These are phyloP conservation scores for Cladosporium halotolerans DNA, from an alignment of 2,329 filamentous ascomycete species.

Conservation along the genomic window DNA sequence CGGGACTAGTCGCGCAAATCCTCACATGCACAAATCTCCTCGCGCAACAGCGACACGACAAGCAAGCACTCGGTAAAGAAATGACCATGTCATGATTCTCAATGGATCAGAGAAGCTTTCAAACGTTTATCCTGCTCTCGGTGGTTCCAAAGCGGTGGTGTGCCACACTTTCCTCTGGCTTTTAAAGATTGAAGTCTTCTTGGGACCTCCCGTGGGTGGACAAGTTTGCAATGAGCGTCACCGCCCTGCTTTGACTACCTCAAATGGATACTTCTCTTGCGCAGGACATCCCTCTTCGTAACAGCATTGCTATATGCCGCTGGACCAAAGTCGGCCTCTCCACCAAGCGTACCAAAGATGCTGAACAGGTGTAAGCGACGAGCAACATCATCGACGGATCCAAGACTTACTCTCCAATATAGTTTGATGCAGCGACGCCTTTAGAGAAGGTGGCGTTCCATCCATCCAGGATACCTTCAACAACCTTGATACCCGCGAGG, in stretches of 20 bases:
- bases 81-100: too few species aligned
- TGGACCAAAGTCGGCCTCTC: conserved; percentile 26
- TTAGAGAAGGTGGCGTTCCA: conserved; percentile 55
- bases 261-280: conserved; percentile 17
- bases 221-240: too few species aligned
- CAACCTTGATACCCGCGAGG: conserved; percentile 57
- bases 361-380: conserved; percentile 32
- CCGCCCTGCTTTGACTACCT: conserved; percentile 21
- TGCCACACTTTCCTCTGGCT: too few species aligned
- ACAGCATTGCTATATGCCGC: conserved; percentile 21
- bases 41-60: too few species aligned
- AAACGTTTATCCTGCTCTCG: too few species aligned
- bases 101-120: too few species aligned
- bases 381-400: conserved; percentile 33
- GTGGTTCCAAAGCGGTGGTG: too few species aligned
- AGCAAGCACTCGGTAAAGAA: too few species aligned
- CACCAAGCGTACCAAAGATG: conserved; percentile 63
- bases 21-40: too few species aligned
- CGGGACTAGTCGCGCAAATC: too few species aligned
- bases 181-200: too few species aligned
- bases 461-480: conserved; percentile 54
- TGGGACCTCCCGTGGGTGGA: too few species aligned
- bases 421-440: conserved; percentile 57
- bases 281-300: conserved; percentile 23
- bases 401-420: conserved; percentile 38